These are phyloP conservation scores for Xylogone sp. DNA, from an alignment of 2,329 filamentous ascomycete species.

Conservation along the genomic window DNA sequence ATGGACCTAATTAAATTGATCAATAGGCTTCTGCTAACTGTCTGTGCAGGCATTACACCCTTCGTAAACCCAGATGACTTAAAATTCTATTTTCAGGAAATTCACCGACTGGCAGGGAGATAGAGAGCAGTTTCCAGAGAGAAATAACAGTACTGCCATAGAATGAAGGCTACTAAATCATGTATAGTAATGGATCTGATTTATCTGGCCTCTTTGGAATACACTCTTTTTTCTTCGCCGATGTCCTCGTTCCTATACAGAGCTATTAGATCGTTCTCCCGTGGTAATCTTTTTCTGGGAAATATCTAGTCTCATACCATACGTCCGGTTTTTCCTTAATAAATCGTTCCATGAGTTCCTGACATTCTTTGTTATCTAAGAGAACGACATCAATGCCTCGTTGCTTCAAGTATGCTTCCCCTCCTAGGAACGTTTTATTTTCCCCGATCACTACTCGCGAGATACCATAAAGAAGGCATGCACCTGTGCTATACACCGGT, in stretches of 20 bases:
- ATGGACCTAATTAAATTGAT: conserved; percentile 32
- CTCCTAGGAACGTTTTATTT: conserved; percentile 71
- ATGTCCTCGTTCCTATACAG: conserved; percentile 54
- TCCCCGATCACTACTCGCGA: conserved; percentile 72
- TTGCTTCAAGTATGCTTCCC: conserved; percentile 65
- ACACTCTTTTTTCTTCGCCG: conserved; percentile 41
- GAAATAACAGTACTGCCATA: background rate
- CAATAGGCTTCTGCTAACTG: conserved; percentile 15
- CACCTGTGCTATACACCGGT: conserved; percentile 53
- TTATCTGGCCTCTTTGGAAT: conserved; percentile 30
- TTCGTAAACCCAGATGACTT: conserved; percentile 91
- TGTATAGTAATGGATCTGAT: background rate
- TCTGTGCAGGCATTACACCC: conserved; percentile 76
- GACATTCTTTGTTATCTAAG: conserved; percentile 60
- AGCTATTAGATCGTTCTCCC: conserved; percentile 1
- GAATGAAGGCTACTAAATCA: too few species aligned
- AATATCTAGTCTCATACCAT: conserved; percentile 45
- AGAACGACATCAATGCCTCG: conserved; percentile 72
- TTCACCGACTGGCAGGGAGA: conserved; percentile 63
- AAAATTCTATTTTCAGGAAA: conserved; percentile 90
- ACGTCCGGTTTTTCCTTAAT: conserved; percentile 68
- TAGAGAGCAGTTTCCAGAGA: conserved; percentile 8
- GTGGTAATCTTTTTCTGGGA: conserved; percentile 2
- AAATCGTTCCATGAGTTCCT: conserved; percentile 67
- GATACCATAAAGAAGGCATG: conserved; percentile 73